Conservation (phyloP, 371 early-diverging fungal species). For the Mucor saturninus region DNA sequence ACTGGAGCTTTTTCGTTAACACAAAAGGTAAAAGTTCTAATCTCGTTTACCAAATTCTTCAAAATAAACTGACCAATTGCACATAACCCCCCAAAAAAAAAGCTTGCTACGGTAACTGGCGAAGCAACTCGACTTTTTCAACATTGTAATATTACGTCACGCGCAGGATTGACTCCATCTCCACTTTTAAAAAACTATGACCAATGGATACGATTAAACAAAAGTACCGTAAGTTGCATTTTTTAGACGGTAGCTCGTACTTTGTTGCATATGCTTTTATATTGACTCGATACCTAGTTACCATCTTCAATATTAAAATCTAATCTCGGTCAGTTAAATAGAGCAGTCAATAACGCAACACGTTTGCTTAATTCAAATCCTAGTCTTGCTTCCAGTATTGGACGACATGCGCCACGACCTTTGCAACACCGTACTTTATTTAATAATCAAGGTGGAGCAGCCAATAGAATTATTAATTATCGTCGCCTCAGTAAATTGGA, state of each 20-base stretch:
- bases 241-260: background rate
- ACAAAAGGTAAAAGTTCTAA: slow-evolving; percentile 22
- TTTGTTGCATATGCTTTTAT: slow-evolving; percentile 1
- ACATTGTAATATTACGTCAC: slow-evolving; percentile 22
- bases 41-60: no score
- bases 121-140: slow-evolving; percentile 33
- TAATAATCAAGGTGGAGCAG: slow-evolving; percentile 12
- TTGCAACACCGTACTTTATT: slow-evolving; percentile 23
- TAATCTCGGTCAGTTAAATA: slow-evolving; percentile 18
- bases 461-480: slow-evolving; percentile 22
- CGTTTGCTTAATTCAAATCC: slow-evolving; percentile 15
- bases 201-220: slow-evolving; percentile 26
- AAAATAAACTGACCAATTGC: no score
- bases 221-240: slow-evolving; percentile 18
- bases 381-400: slow-evolving; percentile 11
- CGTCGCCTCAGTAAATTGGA: slow-evolving; percentile 53
- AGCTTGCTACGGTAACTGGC: slow-evolving; percentile 27
- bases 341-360: slow-evolving; percentile 20
- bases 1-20: slow-evolving; percentile 28
- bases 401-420: slow-evolving; percentile 15
- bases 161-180: slow-evolving; percentile 8
- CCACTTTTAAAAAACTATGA: slow-evolving; percentile 17
- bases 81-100: background rate
- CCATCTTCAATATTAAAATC: slow-evolving; percentile 21
- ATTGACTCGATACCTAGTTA: slow-evolving; percentile 7